Evolutionary conservation across 2,329 filamentous ascomycete genomes (phyloP).

Genomic region (Botrytis porri): DNA sequence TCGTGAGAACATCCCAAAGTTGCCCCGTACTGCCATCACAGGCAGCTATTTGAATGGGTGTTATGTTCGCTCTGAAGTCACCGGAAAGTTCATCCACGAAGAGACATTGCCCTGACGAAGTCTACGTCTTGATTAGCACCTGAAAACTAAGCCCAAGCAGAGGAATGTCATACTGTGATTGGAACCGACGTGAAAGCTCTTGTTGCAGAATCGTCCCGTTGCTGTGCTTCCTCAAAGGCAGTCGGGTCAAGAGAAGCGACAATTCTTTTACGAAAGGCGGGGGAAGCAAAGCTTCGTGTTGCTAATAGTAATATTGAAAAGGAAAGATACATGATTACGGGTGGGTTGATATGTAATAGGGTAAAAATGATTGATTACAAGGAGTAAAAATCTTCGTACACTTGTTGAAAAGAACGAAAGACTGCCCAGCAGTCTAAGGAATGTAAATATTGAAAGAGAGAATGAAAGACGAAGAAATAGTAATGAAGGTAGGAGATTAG

Average conservation of each 20-base stretch:
- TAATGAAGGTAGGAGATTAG: not conserved
- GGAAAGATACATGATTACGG: conserved; percentile 1
- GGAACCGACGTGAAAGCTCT: conserved; percentile 42
- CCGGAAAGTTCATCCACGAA: conserved; percentile 46
- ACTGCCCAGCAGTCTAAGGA: conserved; percentile 13
- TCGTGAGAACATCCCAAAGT: conserved; percentile 46
- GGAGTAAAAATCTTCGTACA: not conserved
- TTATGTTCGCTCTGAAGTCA: conserved; percentile 46
- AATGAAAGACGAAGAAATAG: not conserved
- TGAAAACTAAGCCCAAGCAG: not conserved
- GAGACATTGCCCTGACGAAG: conserved; percentile 42
- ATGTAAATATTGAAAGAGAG: not conserved
- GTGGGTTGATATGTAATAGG: not conserved
- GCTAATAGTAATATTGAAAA: conserved; percentile 9
- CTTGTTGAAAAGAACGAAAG: not conserved
- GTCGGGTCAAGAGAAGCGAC: conserved; percentile 16
- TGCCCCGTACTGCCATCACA: conserved; percentile 43
- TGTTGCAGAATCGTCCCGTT: conserved; percentile 43
- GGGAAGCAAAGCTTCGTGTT: conserved; percentile 8
- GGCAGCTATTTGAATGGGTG: conserved; percentile 42
- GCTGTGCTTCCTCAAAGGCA: conserved; percentile 45
- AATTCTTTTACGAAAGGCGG: not conserved
- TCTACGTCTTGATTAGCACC: conserved; percentile 7
- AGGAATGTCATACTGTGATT: conserved; percentile 40
- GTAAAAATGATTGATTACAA: not conserved